These are phyloP conservation scores for Calcarisporium arbuscula DNA, from an alignment of 2,329 filamentous ascomycete species.

Conservation along the genomic window DNA sequence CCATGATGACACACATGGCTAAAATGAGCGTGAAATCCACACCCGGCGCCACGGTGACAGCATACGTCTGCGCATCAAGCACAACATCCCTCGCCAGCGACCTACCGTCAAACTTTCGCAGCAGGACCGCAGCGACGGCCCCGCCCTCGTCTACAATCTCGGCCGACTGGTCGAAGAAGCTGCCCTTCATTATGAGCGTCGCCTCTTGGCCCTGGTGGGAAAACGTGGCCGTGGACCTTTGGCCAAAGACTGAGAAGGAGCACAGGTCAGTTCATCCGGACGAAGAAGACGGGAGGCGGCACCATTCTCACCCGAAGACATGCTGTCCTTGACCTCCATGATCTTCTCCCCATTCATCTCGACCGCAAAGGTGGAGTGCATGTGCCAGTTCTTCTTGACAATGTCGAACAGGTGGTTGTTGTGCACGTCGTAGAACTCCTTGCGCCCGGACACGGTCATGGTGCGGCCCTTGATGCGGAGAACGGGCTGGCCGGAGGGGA, in stretches of 20 bases:
- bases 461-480: conserved; percentile 51
- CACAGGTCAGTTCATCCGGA: conserved; percentile 33
- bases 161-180: conserved; percentile 51
- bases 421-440: conserved; percentile 46
- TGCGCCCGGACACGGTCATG: conserved; percentile 46
- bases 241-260: neutral
- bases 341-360: conserved; percentile 40
- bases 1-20: conserved; percentile 61
- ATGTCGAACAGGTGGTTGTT: conserved; percentile 54
- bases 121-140: conserved; percentile 50
- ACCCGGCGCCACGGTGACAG: conserved; percentile 54
- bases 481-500: conserved; percentile 45
- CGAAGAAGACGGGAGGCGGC: no score
- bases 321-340: conserved; percentile 49
- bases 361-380: conserved; percentile 46
- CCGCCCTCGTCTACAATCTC: conserved; percentile 47
- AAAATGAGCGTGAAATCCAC: conserved; percentile 61
- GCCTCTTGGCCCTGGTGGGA: conserved; percentile 28
- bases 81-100: conserved; percentile 43
- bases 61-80: conserved; percentile 59
- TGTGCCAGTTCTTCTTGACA: conserved; percentile 41
- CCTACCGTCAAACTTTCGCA: conserved; percentile 48
- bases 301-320: no score
- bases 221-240: conserved; percentile 7
- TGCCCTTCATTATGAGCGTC: conserved; percentile 51